A percentile compares a stretch with the other conserved stretches of the same genome.
These are phyloP conservation scores for Mrakia hoshinonis DNA, from an alignment of 768 basidiomycete genomes.

Conservation along the genomic window DNA sequence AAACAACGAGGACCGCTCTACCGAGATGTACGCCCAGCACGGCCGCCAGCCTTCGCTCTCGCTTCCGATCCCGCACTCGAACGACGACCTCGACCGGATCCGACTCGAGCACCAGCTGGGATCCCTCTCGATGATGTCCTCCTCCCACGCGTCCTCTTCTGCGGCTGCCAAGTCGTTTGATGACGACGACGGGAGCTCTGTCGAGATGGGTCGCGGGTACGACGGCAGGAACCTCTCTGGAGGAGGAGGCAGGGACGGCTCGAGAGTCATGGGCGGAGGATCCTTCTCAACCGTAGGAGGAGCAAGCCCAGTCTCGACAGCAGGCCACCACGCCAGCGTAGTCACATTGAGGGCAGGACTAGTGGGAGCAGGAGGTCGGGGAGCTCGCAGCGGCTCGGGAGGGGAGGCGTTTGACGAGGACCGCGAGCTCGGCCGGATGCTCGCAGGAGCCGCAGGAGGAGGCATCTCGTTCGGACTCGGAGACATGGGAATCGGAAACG, in stretches of 20 bases:
- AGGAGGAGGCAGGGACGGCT: background rate
- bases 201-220: constrained; percentile 24
- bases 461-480: constrained; percentile 25
- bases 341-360: constrained; percentile 79
- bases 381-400: constrained; percentile 43
- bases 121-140: constrained; percentile 23
- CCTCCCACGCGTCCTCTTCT: constrained; percentile 25
- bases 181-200: constrained; percentile 21
- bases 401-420: constrained; percentile 22
- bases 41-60: constrained; percentile 7
- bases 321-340: constrained; percentile 80
- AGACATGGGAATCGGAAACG: constrained; percentile 7
- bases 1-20: background rate
- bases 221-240: constrained; percentile 16
- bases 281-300: constrained; percentile 7
- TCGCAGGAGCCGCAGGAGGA: background rate
- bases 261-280: background rate
- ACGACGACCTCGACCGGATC: constrained; percentile 25
- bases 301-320: constrained; percentile 53
- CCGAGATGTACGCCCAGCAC: background rate
- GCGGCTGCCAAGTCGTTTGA: constrained; percentile 6
- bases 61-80: constrained; percentile 26
- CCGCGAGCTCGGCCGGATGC: constrained; percentile 24
- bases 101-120: constrained; percentile 23
- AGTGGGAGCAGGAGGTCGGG: constrained; percentile 43